These are phyloP conservation scores for Wickerhamiella qilinensis DNA, from an alignment of 805 yeast species.

Conservation along the genomic window DNA sequence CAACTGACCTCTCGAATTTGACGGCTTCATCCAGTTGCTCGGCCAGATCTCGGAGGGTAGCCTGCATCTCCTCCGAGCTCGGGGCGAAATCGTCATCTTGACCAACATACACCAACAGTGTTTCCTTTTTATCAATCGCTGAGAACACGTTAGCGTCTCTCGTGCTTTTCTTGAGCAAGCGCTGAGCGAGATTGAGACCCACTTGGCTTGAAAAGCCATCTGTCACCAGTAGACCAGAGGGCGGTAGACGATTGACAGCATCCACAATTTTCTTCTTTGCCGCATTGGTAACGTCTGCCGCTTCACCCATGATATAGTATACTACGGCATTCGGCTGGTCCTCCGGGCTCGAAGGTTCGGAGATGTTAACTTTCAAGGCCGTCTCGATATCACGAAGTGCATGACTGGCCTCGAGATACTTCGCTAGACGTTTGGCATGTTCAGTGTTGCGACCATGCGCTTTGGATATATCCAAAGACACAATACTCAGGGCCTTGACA, in stretches of 20 bases:
- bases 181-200: too few species aligned
- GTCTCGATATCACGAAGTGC: constrained; percentile 26
- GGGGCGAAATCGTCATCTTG: constrained; percentile 56
- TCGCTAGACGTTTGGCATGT: constrained; percentile 65
- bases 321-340: constrained; percentile 28
- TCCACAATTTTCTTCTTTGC: constrained; percentile 65
- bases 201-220: constrained; percentile 26
- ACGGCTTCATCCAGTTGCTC: constrained; percentile 41
- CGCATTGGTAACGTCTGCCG: constrained; percentile 33
- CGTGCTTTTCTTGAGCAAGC: too few species aligned
- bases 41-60: constrained; percentile 38
- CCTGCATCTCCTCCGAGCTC: constrained; percentile 39
- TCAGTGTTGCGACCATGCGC: constrained; percentile 69
- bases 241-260: constrained; percentile 56
- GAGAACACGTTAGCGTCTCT: constrained; percentile 30
- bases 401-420: constrained; percentile 32
- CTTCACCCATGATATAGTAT: constrained; percentile 44
- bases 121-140: constrained; percentile 35
- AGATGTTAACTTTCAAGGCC: constrained; percentile 28
- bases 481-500: constrained; percentile 44
- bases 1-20: constrained; percentile 37
- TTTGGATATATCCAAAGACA: constrained; percentile 63
- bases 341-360: constrained; percentile 29
- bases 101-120: constrained; percentile 39
- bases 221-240: constrained; percentile 21